Conservation (phyloP, 2,329 filamentous ascomycete genomes). For the Talaromyces sp. region DNA sequence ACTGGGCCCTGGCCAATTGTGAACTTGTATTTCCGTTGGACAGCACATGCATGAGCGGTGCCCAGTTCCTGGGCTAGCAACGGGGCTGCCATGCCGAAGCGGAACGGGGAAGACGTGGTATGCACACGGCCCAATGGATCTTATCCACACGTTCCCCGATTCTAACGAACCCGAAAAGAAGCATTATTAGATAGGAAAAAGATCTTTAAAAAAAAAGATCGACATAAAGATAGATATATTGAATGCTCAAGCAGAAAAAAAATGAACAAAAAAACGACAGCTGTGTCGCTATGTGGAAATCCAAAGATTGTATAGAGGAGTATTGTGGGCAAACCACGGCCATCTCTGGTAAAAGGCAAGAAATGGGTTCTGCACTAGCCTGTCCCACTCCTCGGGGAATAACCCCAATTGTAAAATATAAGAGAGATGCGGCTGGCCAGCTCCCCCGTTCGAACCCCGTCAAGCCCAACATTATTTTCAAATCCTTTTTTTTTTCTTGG, state of each 20-base stretch:
- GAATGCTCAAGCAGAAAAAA: slow-evolving; percentile 29
- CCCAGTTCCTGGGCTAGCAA: too few species aligned
- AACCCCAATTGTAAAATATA: neutral
- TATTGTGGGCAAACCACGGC: slow-evolving; percentile 66
- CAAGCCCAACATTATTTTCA: neutral
- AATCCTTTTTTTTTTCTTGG: slow-evolving; percentile 14
- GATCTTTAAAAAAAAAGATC: neutral
- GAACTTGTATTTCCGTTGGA: too few species aligned
- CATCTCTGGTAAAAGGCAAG: slow-evolving; percentile 82
- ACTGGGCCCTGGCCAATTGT: too few species aligned
- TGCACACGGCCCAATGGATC: neutral
- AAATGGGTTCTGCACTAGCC: slow-evolving; percentile 72
- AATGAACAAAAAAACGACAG: slow-evolving; percentile 45
- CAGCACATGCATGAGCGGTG: too few species aligned
- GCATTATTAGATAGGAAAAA: neutral
- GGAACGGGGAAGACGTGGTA: too few species aligned
- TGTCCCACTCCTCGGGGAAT: slow-evolving; percentile 63
- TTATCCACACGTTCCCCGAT: neutral
- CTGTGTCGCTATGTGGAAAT: slow-evolving; percentile 46
- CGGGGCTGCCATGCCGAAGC: too few species aligned
- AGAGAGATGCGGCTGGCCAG: too few species aligned
- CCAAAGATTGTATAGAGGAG: slow-evolving; percentile 64
- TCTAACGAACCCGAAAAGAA: neutral
- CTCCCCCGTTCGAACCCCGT: slow-evolving; percentile 34
- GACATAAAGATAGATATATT: slow-evolving; percentile 18